Evolutionary conservation across 73 alveolate genomes (phyloP), one percentile per base, ranked within the genome.

Genomic region (Paramecium tetraurelia): DNA sequence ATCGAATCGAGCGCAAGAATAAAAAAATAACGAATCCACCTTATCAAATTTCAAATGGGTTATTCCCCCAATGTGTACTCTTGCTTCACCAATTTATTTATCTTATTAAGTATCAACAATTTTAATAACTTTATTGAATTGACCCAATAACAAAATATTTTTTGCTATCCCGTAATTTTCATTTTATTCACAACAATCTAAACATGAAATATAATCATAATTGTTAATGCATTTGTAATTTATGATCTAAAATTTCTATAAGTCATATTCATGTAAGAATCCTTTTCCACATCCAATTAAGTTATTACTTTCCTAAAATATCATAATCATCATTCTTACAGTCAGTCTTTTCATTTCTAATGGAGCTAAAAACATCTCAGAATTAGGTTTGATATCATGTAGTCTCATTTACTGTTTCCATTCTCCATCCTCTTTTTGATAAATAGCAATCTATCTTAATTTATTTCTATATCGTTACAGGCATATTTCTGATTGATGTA

Each of bases 1-100:
- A 70, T 70, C 86, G 33, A 70, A 70, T 70, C 86, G 36, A 35
- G 59, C 86, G n/a, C 86, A 72, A 5, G 86, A 72, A 33, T 72
- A 72, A 40, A 33, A 72, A 72, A 12, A 72, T 29, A 36, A 21
- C 4, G 59, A 36, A 36, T 72, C 57, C 20, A 35, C 14, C n/a
- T 12, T 36, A 14, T 72, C 86, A 72, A 72, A 72, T 72, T 72
- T 29, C 14, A 72, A 38, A 40, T 72, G 40, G n/a, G 63, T 72
- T 35, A 72, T 72, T 16, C 63, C 86, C 1, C 86, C 86, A 12
- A 70, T 31, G 29, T 70, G 86, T 3, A 70, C 59, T 72, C 14
- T 72, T 12, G 31, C 31, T 36, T 72, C 86, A 29, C 20, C 29
- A 72, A 72, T 72, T 36, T 36, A 20, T 11, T 72, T 72, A 72